Percentiles rank a stretch among this genome's conserved stretches.
phyloP scores from a whole-genome alignment of 2,329 filamentous ascomycete genomes.

The Cladosporium oxysporum region DNA sequence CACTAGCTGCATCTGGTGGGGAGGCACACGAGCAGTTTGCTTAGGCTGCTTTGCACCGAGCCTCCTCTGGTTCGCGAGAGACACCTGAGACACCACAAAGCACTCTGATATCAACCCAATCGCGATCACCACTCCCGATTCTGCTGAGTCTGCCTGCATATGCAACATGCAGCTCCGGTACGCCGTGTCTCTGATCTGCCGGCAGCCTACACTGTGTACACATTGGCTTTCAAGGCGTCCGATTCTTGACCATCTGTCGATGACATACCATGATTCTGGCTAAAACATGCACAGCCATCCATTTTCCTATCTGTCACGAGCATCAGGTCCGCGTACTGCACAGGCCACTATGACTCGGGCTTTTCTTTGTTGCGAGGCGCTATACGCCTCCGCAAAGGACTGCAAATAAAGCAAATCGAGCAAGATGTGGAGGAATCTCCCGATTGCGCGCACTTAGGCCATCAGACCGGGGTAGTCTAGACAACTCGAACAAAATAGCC shows the following conservation, averaged over 20 bases:
- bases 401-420: not conserved
- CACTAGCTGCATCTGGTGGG: not conserved
- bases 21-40: not conserved
- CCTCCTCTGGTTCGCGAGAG: not conserved
- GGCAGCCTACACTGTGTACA: not conserved
- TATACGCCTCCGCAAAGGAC: not conserved
- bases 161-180: not conserved
- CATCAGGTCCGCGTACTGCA: not conserved
- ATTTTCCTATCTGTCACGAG: not conserved
- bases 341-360: not conserved
- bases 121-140: not conserved
- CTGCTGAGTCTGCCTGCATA: not conserved
- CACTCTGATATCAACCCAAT: not conserved
- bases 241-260: not conserved
- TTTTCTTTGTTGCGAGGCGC: not conserved
- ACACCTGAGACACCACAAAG: not conserved
- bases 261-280: not conserved
- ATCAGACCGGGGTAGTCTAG: not conserved
- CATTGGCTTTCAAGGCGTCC: not conserved
- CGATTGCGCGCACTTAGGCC: not conserved
- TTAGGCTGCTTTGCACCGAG: not conserved
- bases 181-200: not conserved
- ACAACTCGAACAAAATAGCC: not conserved
- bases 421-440: not conserved
- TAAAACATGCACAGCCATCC: conserved; percentile 1